A percentile compares a stretch with the other conserved stretches of the same genome.
Evolutionary conservation across 805 yeast species (phyloP).

Genomic region (Metschnikowia dekortorum): DNA sequence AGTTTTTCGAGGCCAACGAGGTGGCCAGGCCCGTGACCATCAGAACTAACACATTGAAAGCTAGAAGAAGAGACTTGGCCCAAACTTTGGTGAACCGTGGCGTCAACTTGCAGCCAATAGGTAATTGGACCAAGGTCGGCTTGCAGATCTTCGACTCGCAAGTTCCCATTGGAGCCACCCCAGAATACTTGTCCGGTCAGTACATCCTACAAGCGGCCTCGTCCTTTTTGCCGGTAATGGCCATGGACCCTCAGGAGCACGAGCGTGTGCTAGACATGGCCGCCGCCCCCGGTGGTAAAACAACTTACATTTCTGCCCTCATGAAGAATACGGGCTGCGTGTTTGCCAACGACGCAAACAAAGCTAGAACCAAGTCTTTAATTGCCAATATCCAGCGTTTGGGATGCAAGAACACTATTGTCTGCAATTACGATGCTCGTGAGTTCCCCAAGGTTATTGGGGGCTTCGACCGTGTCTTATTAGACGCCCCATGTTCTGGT

Average conservation of each 20-base stretch:
- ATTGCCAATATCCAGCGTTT: slow-evolving; percentile 96
- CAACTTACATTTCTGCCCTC: slow-evolving; percentile 89
- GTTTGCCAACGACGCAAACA: slow-evolving; percentile 96
- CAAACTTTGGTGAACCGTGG: slow-evolving; percentile 94
- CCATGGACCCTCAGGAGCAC: slow-evolving; percentile 93
- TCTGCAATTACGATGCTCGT: slow-evolving; percentile 96
- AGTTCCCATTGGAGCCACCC: slow-evolving; percentile 99
- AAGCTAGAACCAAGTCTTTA: slow-evolving; percentile 91
- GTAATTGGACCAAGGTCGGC: slow-evolving; percentile 98
- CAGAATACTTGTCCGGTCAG: slow-evolving; percentile 97
- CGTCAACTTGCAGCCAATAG: slow-evolving; percentile 95
- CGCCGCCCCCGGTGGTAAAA: slow-evolving; percentile 99
- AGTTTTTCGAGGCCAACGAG: slow-evolving; percentile 97
- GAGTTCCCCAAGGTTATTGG: slow-evolving; percentile 98
- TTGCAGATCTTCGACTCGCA: slow-evolving; percentile 95
- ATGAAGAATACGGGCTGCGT: slow-evolving; percentile 98
- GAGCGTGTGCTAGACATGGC: slow-evolving; percentile 98
- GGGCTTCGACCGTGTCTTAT: slow-evolving; percentile 89
- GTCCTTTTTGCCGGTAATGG: slow-evolving; percentile 96
- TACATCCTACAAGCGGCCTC: slow-evolving; percentile 98
- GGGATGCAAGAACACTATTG: slow-evolving; percentile 95
- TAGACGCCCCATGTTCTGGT: slow-evolving; percentile 99
- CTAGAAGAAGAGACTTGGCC: slow-evolving; percentile 93
- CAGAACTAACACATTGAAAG: slow-evolving; percentile 93
- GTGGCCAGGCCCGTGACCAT: slow-evolving; percentile 94